A percentile compares a stretch with the other conserved stretches of the same genome.
Evolutionary conservation across 495 filamentous ascomycete species (phyloP).

Genomic region (Viridothelium virens): DNA sequence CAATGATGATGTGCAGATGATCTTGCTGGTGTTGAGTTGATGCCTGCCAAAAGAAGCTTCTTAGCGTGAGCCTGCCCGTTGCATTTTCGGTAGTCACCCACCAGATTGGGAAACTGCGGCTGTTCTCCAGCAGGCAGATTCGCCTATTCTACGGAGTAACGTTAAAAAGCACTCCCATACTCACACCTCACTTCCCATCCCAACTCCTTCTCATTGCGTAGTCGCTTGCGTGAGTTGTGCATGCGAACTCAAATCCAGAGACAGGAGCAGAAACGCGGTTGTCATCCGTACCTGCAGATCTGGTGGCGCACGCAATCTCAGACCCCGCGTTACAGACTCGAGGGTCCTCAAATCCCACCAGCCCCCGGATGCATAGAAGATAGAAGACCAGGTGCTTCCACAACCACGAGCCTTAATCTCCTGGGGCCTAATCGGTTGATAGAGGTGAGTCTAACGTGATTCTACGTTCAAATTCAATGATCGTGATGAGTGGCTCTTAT

Average conservation of each 20-base stretch:
- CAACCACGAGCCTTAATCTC: background rate
- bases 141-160: background rate
- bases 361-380: background rate
- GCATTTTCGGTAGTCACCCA: background rate
- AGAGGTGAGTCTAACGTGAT: background rate
- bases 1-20: slow-evolving; percentile 2
- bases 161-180: background rate
- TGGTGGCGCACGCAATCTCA: background rate
- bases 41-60: background rate
- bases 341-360: slow-evolving; percentile 7
- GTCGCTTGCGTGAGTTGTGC: background rate
- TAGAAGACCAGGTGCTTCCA: background rate
- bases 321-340: background rate
- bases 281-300: background rate
- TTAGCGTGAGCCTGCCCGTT: background rate
- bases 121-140: background rate
- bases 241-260: background rate
- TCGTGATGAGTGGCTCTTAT: background rate
- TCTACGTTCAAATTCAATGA: background rate
- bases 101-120: background rate
- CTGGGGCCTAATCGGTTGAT: background rate
- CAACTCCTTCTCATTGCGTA: background rate
- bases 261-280: background rate
- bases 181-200: background rate
- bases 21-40: background rate